Conservation (phyloP, 2,329 filamentous ascomycete species). For the Hypoxylon sp. region DNA sequence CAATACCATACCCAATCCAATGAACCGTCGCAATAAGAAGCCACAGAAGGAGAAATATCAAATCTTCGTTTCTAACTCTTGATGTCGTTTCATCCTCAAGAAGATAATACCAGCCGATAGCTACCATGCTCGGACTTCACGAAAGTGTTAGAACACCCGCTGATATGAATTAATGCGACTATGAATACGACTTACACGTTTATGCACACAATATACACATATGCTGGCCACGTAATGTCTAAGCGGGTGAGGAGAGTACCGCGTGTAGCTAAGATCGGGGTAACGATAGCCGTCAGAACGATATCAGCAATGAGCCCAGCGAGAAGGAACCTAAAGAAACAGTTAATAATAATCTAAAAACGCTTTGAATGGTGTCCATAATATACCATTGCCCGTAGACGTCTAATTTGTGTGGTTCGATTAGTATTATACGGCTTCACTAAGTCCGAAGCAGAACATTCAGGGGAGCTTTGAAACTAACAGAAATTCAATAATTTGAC, state of each 20-base stretch:
- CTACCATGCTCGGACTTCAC: slow-evolving; percentile 1
- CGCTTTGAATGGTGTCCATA: not conserved
- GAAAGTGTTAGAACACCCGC: not conserved
- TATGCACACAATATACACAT: not conserved
- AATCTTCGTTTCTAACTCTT: slow-evolving; percentile 1
- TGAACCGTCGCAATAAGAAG: not conserved
- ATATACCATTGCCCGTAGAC: slow-evolving; percentile 15
- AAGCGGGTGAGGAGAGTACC: slow-evolving; percentile 1
- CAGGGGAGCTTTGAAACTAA: not conserved
- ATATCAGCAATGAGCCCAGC: not conserved
- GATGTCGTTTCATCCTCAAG: slow-evolving; percentile 4
- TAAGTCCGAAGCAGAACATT: not conserved
- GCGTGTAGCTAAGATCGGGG: not conserved
- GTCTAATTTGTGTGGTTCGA: not conserved
- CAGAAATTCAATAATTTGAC: slow-evolving; percentile 14
- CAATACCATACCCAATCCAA: slow-evolving; percentile 9
- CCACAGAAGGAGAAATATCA: slow-evolving; percentile 8
- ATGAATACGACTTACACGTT: not conserved
- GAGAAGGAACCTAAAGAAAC: slow-evolving; percentile 1
- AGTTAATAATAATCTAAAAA: not conserved
- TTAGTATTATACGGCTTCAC: not conserved
- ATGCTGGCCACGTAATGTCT: slow-evolving; percentile 1
- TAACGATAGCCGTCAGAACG: not conserved
- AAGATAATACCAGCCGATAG: slow-evolving; percentile 3
- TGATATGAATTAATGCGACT: not conserved